phyloP scores from a whole-genome alignment of 73 alveolate genomes.

The Paramecium biaurelia region DNA sequence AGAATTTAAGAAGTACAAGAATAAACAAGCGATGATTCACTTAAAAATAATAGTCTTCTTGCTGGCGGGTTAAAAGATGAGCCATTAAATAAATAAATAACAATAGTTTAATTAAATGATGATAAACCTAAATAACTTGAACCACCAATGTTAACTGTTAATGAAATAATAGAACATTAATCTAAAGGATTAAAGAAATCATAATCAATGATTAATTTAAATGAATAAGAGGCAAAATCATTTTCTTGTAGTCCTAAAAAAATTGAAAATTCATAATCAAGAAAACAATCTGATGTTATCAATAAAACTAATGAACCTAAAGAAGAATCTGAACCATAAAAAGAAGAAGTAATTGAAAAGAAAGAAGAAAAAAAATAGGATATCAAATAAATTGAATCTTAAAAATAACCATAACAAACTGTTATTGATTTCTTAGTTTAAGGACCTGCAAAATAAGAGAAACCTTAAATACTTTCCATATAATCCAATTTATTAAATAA shows the following conservation, averaged over 20 bases:
- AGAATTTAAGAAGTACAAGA: background rate
- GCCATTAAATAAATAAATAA: background rate
- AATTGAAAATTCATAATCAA: background rate
- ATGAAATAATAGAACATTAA: background rate
- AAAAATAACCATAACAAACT: background rate
- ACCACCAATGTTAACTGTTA: background rate
- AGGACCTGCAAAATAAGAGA: background rate
- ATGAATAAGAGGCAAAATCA: background rate
- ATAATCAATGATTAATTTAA: background rate
- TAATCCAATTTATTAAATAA: background rate
- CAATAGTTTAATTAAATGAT: background rate
- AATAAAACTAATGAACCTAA: background rate
- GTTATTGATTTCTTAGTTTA: background rate
- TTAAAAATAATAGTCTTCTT: background rate
- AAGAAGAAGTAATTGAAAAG: background rate
- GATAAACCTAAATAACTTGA: background rate
- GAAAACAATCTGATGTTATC: background rate
- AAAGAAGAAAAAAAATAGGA: background rate
- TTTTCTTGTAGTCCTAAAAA: slow-evolving; percentile 11
- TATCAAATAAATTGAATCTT: background rate
- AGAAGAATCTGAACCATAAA: background rate
- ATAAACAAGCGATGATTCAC: background rate
- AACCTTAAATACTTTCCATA: background rate
- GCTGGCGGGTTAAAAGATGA: background rate
- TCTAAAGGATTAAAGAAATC: background rate